A percentile compares a stretch with the other conserved stretches of the same genome.
Evolutionary conservation across 202 grass and related monocot species (phyloP).

Genomic region (Saccharum hybrid): DNA sequence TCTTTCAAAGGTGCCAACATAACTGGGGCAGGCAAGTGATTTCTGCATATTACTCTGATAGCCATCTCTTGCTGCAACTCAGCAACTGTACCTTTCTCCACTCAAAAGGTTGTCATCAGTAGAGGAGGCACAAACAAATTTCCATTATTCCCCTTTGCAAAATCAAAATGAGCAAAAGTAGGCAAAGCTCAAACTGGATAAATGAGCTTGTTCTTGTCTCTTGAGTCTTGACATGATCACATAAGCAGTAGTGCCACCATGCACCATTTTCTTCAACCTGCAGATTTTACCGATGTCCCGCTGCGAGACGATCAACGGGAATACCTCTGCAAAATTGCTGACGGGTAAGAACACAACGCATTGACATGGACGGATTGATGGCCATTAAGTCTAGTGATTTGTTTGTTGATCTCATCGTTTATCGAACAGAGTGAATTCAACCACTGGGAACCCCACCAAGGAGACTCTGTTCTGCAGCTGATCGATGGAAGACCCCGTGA

Average conservation of each 20-base stretch:
- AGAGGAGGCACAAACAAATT: constrained; percentile 21
- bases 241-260: background rate
- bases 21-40: constrained; percentile 61
- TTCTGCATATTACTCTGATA: background rate
- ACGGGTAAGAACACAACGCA: constrained; percentile 53
- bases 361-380: background rate
- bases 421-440: constrained; percentile 65
- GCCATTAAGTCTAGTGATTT: background rate
- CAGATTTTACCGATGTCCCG: constrained; percentile 90
- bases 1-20: constrained; percentile 77
- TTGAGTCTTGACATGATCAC: background rate
- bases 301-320: constrained; percentile 82
- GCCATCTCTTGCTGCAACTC: background rate
- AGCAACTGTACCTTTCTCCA: background rate
- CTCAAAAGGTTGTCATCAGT: background rate
- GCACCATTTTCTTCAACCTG: background rate
- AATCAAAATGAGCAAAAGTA: constrained; percentile 23
- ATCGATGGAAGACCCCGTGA: background rate
- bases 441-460: constrained; percentile 75
- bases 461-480: constrained; percentile 78
- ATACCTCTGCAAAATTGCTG: constrained; percentile 86
- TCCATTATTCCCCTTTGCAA: background rate
- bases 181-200: background rate
- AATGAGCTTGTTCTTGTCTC: background rate
- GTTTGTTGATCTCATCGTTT: constrained; percentile 11